Evolutionary conservation across 805 yeast genomes (phyloP).

Genomic region (Nakazawaea pomicola): DNA sequence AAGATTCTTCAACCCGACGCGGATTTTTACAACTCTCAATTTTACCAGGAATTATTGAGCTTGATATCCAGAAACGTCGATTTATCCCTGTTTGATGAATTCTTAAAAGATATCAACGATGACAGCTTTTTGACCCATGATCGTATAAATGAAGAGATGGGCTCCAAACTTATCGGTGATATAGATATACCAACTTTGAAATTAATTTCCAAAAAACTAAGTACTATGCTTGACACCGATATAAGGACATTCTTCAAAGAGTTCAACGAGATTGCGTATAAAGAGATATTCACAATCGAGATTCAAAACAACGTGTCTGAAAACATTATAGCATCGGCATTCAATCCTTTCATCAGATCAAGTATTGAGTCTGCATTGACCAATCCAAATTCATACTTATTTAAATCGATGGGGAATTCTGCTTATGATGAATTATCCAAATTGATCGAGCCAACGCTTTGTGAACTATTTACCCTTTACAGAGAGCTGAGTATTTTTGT

Average conservation of each 20-base stretch:
- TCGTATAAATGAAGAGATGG: not conserved
- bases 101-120: not conserved
- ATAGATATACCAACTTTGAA: not conserved
- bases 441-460: constrained; percentile 45
- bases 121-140: constrained; percentile 7
- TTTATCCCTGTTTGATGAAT: constrained; percentile 1
- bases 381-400: constrained; percentile 29
- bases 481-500: constrained; percentile 70
- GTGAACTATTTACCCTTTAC: constrained; percentile 59
- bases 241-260: not conserved
- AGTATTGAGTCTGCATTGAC: constrained; percentile 34
- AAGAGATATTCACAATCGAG: constrained; percentile 39
- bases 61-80: not conserved
- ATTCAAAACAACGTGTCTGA: constrained; percentile 12
- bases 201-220: constrained; percentile 2
- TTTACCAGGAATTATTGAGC: constrained; percentile 5
- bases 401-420: not conserved
- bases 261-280: constrained; percentile 22
- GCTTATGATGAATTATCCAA: constrained; percentile 24
- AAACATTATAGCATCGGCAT: constrained; percentile 24
- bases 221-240: not conserved
- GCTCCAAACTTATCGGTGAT: not conserved
- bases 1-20: constrained; percentile 1
- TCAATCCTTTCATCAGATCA: constrained; percentile 41
- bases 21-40: constrained; percentile 2